These are phyloP conservation scores for Phytopythium litorale DNA, from an alignment of 352 stramenopile species.

Conservation along the genomic window DNA sequence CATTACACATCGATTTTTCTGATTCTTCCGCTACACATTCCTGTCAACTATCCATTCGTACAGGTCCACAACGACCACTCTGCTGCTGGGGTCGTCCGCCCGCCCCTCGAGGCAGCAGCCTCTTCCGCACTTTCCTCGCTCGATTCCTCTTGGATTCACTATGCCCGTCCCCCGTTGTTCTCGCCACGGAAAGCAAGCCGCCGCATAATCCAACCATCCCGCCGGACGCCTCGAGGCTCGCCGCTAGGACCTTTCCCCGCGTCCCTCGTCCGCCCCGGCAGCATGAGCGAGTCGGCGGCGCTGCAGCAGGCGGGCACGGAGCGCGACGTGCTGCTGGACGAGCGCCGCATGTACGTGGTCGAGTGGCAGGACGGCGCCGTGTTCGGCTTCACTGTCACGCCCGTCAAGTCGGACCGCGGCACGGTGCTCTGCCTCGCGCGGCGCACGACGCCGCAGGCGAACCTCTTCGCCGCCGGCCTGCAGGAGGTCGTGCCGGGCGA, in stretches of 20 bases:
- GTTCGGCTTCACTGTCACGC: constrained; percentile 72
- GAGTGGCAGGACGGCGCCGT: constrained; percentile 54
- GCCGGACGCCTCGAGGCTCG: neutral
- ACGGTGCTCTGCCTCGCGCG: constrained; percentile 57
- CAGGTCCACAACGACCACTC: neutral
- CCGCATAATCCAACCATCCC: neutral
- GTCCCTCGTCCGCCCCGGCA: neutral
- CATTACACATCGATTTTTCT: too few species aligned
- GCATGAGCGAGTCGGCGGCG: constrained; percentile 9
- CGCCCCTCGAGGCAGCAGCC: neutral
- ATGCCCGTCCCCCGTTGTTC: neutral
- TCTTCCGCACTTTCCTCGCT: neutral
- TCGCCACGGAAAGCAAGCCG: neutral
- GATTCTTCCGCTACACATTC: too few species aligned
- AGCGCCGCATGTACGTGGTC: constrained; percentile 76
- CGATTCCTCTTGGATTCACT: neutral
- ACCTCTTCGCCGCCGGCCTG: constrained; percentile 38
- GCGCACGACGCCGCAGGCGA: constrained; percentile 32
- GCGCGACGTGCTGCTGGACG: constrained; percentile 47
- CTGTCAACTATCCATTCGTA: too few species aligned
- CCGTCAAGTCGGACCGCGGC: constrained; percentile 63
- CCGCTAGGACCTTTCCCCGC: neutral
- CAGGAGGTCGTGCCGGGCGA: constrained; percentile 72
- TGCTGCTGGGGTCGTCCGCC: neutral
- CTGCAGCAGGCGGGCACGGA: constrained; percentile 27